These are phyloP conservation scores for Peribolospora baueri DNA, from an alignment of 768 basidiomycete species.

Conservation along the genomic window DNA sequence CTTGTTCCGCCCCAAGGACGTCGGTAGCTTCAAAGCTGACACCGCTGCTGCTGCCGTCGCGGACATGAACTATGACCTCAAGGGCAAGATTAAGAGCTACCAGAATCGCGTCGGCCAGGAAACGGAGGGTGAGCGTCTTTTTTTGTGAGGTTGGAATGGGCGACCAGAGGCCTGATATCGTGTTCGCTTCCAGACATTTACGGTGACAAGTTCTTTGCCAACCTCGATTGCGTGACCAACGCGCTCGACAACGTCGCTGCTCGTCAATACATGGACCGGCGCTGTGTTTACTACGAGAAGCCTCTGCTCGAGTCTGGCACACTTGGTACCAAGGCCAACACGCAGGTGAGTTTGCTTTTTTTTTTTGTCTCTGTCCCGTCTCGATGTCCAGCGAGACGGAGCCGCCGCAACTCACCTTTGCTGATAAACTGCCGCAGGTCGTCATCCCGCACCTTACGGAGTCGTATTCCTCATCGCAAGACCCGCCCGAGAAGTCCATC, in stretches of 20 bases:
- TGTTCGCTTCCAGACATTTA: conserved; percentile 41
- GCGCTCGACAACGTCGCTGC: conserved; percentile 92
- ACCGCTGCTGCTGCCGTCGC: conserved; percentile 71
- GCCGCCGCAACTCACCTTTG: no score
- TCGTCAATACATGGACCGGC: conserved; percentile 92
- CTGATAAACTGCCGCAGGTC: conserved; percentile 21
- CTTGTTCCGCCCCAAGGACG: conserved; percentile 82
- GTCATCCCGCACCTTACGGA: conserved; percentile 83
- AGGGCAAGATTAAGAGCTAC: conserved; percentile 59
- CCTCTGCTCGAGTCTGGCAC: conserved; percentile 92
- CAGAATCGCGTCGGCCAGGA: conserved; percentile 83
- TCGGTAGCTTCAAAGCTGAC: conserved; percentile 92
- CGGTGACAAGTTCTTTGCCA: conserved; percentile 61
- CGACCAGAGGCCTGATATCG: conserved; percentile 6
- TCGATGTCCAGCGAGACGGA: no score
- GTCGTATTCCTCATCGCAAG: conserved; percentile 91
- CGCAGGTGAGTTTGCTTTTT: conserved; percentile 26
- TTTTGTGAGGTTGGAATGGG: neutral
- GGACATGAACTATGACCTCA: conserved; percentile 84
- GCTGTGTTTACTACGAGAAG: conserved; percentile 89
- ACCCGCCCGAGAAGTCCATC: conserved; percentile 92
- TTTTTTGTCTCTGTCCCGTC: no score
- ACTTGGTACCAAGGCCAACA: conserved; percentile 91
- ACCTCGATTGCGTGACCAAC: conserved; percentile 83
- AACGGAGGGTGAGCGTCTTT: conserved; percentile 51